Conservation (phyloP, 2,329 filamentous ascomycete species). For the Dactylellina leptospora region DNA sequence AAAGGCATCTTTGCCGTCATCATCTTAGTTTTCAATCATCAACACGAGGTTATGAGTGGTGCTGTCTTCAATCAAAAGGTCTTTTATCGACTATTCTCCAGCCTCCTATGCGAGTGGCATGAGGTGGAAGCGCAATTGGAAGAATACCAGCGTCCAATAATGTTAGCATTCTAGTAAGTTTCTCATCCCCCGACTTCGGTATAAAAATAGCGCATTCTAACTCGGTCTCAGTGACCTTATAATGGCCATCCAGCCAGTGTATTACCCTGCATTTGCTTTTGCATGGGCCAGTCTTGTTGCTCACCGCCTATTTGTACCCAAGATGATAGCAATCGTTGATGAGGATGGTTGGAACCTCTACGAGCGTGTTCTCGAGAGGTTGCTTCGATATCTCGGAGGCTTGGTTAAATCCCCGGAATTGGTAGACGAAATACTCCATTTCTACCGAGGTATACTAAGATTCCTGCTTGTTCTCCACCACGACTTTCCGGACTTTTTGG, state of each 20-base stretch:
- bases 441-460: constrained; percentile 84
- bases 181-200: not conserved
- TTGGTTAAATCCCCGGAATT: constrained; percentile 78
- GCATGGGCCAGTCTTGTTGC: constrained; percentile 83
- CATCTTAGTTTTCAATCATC: constrained; percentile 82
- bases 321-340: constrained; percentile 67
- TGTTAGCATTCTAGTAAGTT: constrained; percentile 68
- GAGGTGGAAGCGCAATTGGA: constrained; percentile 69
- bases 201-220: not conserved
- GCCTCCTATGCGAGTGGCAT: constrained; percentile 79
- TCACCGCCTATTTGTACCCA: constrained; percentile 84
- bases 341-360: constrained; percentile 76
- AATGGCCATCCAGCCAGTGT: constrained; percentile 75
- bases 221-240: constrained; percentile 66
- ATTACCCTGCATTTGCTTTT: constrained; percentile 83
- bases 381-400: constrained; percentile 78
- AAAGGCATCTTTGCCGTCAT: constrained; percentile 81
- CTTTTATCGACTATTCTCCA: constrained; percentile 89
- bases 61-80: constrained; percentile 86
- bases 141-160: constrained; percentile 73
- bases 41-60: constrained; percentile 76
- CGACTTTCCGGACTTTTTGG: constrained; percentile 92
- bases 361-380: constrained; percentile 75
- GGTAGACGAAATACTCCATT: constrained; percentile 57
- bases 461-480: constrained; percentile 87